Conservation (phyloP, 1,284 basidiomycete genomes). For the Irpex rosettiformis region DNA sequence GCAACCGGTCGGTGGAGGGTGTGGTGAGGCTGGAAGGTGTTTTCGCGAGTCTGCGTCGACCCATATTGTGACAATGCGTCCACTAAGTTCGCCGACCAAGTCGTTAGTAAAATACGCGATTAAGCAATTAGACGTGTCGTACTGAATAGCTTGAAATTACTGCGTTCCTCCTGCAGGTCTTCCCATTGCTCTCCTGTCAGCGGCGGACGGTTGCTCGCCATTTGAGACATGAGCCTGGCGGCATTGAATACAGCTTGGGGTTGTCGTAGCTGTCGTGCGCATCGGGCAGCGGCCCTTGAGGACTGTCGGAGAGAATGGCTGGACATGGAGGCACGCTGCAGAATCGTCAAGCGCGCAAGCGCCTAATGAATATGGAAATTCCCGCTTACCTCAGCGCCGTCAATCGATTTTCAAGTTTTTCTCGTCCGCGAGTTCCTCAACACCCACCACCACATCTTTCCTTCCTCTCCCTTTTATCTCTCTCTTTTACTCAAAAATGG, state of each 20-base stretch:
- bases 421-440: slow-evolving; percentile 19
- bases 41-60: slow-evolving; percentile 71
- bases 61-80: slow-evolving; percentile 70
- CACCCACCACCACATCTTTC: slow-evolving; percentile 28
- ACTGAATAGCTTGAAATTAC: slow-evolving; percentile 52
- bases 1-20: slow-evolving; percentile 61
- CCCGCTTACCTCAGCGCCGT: slow-evolving; percentile 28
- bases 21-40: slow-evolving; percentile 74
- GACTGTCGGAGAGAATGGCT: slow-evolving; percentile 39
- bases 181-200: slow-evolving; percentile 62
- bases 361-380: slow-evolving; percentile 24
- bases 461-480: slow-evolving; percentile 18
- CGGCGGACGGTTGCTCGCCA: slow-evolving; percentile 30
- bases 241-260: slow-evolving; percentile 5
- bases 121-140: slow-evolving; percentile 1
- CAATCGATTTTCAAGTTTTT: slow-evolving; percentile 39
- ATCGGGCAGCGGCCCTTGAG: slow-evolving; percentile 36
- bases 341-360: slow-evolving; percentile 27
- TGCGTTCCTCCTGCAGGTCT: slow-evolving; percentile 54
- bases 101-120: neutral
- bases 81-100: slow-evolving; percentile 37
- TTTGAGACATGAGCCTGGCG: slow-evolving; percentile 21
- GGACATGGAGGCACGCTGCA: slow-evolving; percentile 27
- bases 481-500: slow-evolving; percentile 60
- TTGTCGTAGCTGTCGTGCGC: slow-evolving; percentile 23